Conservation (phyloP, 2,329 filamentous ascomycete genomes). For the Teratosphaeriaceae sp. region DNA sequence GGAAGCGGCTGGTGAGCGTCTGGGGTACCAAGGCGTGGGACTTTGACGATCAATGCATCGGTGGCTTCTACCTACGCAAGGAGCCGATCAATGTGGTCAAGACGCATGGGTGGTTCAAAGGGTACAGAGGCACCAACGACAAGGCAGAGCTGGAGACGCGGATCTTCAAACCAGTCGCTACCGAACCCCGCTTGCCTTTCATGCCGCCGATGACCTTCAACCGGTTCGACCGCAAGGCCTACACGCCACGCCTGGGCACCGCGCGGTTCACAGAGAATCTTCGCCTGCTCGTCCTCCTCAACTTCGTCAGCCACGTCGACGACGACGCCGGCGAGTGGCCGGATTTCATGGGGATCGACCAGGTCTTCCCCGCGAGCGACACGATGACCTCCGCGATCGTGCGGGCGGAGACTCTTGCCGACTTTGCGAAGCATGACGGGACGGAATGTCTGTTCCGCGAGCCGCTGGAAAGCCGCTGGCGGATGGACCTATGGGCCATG, state of each 20-base stretch:
- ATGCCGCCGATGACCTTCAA: slow-evolving; percentile 2
- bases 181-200: neutral
- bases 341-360: neutral
- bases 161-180: neutral
- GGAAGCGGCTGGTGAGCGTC: neutral
- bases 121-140: neutral
- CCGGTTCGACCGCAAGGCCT: neutral
- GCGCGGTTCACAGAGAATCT: neutral
- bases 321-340: neutral
- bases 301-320: neutral
- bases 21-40: neutral
- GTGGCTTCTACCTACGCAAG: neutral
- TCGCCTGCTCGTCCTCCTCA: neutral
- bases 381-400: neutral
- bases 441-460: neutral
- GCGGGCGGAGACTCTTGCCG: neutral
- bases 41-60: neutral
- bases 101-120: neutral
- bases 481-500: neutral
- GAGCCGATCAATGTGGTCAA: neutral
- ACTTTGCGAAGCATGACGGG: neutral
- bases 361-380: neutral
- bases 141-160: neutral
- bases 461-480: neutral
- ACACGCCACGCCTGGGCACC: neutral